Evolutionary conservation across 257 asterid genomes (phyloP).

Genomic region (Osmanthus fragrans): DNA sequence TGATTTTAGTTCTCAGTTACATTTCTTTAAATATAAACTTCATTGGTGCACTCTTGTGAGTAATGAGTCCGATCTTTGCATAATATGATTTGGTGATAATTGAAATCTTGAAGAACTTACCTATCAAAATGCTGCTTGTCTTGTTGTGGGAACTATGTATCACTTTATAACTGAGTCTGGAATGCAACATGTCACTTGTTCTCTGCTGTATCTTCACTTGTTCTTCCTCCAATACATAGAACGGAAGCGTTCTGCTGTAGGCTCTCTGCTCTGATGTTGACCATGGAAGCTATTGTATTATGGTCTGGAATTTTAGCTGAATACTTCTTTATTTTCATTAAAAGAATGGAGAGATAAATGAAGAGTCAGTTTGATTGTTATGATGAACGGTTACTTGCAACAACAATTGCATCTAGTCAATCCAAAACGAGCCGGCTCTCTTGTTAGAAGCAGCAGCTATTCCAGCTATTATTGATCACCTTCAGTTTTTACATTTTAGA

Average conservation of each 20-base stretch:
- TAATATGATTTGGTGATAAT: neutral
- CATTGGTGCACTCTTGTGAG: neutral
- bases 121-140: neutral
- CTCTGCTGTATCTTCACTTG: neutral
- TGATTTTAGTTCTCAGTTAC: slow-evolving; percentile 20
- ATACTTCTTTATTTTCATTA: neutral
- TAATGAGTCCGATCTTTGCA: neutral
- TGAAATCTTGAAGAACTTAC: neutral
- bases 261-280: neutral
- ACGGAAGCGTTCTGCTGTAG: neutral
- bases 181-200: neutral
- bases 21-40: neutral
- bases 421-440: neutral
- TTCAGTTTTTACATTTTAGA: neutral
- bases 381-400: neutral
- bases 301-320: neutral
- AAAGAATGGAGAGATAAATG: neutral
- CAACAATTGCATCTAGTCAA: neutral
- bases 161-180: neutral
- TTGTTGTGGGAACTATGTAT: neutral
- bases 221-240: neutral
- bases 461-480: neutral
- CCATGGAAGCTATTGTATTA: neutral
- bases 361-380: neutral
- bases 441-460: neutral